phyloP scores from a whole-genome alignment of 805 yeast genomes.

The Jamesozyma gamospora region DNA sequence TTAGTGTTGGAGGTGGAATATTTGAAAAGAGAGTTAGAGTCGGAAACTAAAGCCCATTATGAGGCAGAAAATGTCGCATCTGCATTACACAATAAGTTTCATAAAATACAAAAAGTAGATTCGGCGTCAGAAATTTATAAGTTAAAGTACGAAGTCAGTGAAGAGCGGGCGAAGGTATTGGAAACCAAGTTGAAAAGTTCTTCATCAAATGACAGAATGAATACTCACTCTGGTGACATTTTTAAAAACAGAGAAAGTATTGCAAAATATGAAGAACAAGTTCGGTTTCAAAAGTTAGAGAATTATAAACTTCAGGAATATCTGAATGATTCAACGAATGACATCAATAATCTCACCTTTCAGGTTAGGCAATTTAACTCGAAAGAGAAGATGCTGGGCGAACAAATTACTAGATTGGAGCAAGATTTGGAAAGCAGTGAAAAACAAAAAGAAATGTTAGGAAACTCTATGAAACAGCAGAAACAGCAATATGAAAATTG shows the following conservation, averaged over 20 bases:
- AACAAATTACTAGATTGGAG: slow-evolving; percentile 37
- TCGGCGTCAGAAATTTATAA: slow-evolving; percentile 32
- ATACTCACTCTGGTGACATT: slow-evolving; percentile 18
- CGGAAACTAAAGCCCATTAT: slow-evolving; percentile 41
- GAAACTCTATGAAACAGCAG: slow-evolving; percentile 48
- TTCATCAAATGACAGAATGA: slow-evolving; percentile 22
- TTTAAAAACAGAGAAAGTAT: slow-evolving; percentile 22
- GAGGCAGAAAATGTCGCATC: slow-evolving; percentile 40
- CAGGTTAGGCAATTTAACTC: slow-evolving; percentile 32
- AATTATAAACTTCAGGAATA: slow-evolving; percentile 39
- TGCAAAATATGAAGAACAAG: slow-evolving; percentile 27
- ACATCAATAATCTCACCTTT: slow-evolving; percentile 35
- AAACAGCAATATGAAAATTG: slow-evolving; percentile 67
- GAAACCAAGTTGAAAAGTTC: slow-evolving; percentile 29
- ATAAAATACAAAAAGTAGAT: slow-evolving; percentile 20
- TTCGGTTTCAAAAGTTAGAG: slow-evolving; percentile 22
- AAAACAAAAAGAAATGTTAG: slow-evolving; percentile 46
- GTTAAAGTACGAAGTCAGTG: slow-evolving; percentile 38
- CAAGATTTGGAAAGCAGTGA: slow-evolving; percentile 48
- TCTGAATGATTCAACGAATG: slow-evolving; percentile 39
- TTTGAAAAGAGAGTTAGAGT: slow-evolving; percentile 39
- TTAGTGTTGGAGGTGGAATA: slow-evolving; percentile 37
- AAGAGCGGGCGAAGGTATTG: slow-evolving; percentile 34
- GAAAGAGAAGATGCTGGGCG: slow-evolving; percentile 31
- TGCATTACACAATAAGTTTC: slow-evolving; percentile 18